Evolutionary conservation across 2,329 filamentous ascomycete species (phyloP), one percentile per base, ranked within the genome.

Genomic region (Aspergillus sp.): DNA sequence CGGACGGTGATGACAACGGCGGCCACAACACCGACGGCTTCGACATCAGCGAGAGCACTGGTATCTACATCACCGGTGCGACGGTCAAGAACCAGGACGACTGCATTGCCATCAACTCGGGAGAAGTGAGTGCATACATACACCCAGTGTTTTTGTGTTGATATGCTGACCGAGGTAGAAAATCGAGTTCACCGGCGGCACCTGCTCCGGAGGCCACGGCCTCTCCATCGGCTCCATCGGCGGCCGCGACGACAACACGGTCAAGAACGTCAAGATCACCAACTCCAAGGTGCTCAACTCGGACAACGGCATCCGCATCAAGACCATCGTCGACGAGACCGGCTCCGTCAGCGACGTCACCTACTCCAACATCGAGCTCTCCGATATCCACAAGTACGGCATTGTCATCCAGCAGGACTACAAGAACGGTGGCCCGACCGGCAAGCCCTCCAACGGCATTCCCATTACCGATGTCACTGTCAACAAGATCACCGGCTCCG

Each of bases 391-490:
- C 44, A 70, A 77, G 19, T 82, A 84, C 63, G 81, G 78, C 42
- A 78, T 85, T 53, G 73, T 84, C 47, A 77, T 86, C 53, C 72
- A 84, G 66, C 83, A 86, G 70, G 80, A 84, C 64, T 84, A 83
- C 60, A 68, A 76, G 62, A 77, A 77, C 57, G 76, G 76, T 45
- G 72, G 73, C 40, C 72, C 71, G 2, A 73, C 69, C 14, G 72
- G 71, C 16, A 65, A 49, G 5, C 68, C 71, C 6, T 69, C 71
- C 41, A 67, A 55, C 29, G 74, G 73, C 13, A 64, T 77, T 32
- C 71, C 71, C 38, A 76, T 76, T 64, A 69, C 65, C 2, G 71
- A 68, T 32, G 54, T 78, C 21, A 73, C 64, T 2, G 52, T 77
- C 29, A 49, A 66, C 29, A 58, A 66, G 19, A 62, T 76, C 41